Base-by-base conservation (phyloP, 2,329 filamentous ascomycete species). In the Sclerotinia nivalis region DNA sequence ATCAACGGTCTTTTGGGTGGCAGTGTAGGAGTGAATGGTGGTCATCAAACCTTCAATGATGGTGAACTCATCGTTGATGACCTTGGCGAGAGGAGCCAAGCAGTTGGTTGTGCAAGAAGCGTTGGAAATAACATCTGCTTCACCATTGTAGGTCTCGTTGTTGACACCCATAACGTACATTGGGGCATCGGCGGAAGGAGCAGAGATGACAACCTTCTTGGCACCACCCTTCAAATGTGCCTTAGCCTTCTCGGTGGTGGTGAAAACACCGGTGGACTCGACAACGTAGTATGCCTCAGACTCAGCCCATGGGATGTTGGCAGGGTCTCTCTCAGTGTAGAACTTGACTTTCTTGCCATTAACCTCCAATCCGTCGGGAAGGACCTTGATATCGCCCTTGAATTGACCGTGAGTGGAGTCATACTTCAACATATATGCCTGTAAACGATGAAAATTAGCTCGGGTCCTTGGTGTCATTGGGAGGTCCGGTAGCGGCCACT, bases 121-220 rank as follows among this genome's bases (percentile, higher is more conserved):
- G 88, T 99, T 99, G 86, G 96, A 98, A 86, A 98, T 93, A 83
- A 99, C 91, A 79, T 93, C 86, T 83, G 96, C 88, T 82, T 92
- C 92, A 82, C 91, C 90, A 83, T 92, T 95, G 91, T 98, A 98
- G 79, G 84, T 87, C 83, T 94, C 88, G 85, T 98, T 87, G 89
- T 98, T 99, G 87, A 99, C 96, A 82, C 96, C 96, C 90, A 97
- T 96, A 82, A 99, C 96, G 89, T 96, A 99, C 96, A 99, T 99
- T 82, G 95, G 95, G 80, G 96, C 96, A 86, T 99, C 96, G 77
- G 92, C 91, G 74, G 93, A 96, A 79, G 93, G 93, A 80, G 93
- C 92, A 77, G 92, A 96, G 88, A 95, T 94, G 87, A 94, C 85
- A 83, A 94, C 95, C 90, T 97, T 97, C 93, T 97, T 97, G 83